Conservation (phyloP, 805 yeast genomes). For the Millerago galiae region DNA sequence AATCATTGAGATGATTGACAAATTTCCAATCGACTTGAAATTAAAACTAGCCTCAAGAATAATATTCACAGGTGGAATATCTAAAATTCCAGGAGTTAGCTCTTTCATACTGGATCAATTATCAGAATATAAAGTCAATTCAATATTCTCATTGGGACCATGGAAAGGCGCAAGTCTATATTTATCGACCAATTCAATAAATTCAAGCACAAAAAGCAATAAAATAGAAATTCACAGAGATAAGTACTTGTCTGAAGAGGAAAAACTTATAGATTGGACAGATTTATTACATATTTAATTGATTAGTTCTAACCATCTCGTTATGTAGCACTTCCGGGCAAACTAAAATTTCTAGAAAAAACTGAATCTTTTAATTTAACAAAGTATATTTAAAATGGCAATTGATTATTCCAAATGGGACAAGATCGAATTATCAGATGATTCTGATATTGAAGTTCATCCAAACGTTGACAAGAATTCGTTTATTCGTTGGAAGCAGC, state of each 20-base stretch:
- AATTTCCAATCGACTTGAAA: conserved; percentile 15
- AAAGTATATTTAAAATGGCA: conserved; percentile 41
- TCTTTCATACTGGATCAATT: conserved; percentile 12
- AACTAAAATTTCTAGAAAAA: neutral
- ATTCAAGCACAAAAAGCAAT: conserved; percentile 7
- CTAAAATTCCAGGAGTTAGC: conserved; percentile 20
- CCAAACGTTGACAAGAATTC: conserved; percentile 95
- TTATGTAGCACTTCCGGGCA: neutral
- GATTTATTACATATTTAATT: conserved; percentile 9
- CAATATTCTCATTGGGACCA: conserved; percentile 16
- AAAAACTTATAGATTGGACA: conserved; percentile 16
- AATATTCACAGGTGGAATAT: conserved; percentile 23
- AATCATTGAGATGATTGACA: conserved; percentile 5
- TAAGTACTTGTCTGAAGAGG: conserved; percentile 18
- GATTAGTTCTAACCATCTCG: neutral
- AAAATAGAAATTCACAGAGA: conserved; percentile 17
- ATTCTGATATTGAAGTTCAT: conserved; percentile 94
- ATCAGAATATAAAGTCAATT: neutral
- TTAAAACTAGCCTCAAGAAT: conserved; percentile 8
- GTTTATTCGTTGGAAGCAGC: conserved; percentile 93
- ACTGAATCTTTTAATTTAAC: neutral
- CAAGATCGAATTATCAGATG: conserved; percentile 91
- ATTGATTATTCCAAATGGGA: conserved; percentile 98
- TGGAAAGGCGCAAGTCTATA: conserved; percentile 25
- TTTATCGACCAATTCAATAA: conserved; percentile 18